Evolutionary conservation across 2,329 filamentous ascomycete species (phyloP), one percentile per base, ranked within the genome.

Genomic region (Fonsecaea pedrosoi): DNA sequence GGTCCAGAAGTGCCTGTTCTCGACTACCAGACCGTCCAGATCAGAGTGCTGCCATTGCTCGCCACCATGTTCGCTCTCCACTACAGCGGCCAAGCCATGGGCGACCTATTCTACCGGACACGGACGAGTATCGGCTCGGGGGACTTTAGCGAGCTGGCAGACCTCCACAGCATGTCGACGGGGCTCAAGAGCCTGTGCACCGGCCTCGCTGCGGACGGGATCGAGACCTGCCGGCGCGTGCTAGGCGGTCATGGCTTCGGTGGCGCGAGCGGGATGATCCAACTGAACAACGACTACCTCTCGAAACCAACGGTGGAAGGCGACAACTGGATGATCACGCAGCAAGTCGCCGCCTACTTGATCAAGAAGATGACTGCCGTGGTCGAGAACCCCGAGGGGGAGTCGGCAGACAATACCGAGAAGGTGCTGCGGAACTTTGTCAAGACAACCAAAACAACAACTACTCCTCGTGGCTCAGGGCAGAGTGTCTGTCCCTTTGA

Each of bases 281-380:
- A 82, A 13, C 90, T 86, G 84, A 92, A 92, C 73, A 84, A 89
- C 32, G 90, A 92, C 76, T 92, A 92, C 75, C 82, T 92, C 1
- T 89, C 90, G 12, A 90, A 86, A 0, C 78, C 82, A 10, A 91
- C 89, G 5, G 90, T 88, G 87, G 90, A 92, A 76, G 90, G 90
- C 53, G 90, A 92, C 79, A 92, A 91, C 81, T 92, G 90, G 80
- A 92, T 92, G 90, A 82, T 92, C 66, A 91, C 89, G 8, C 90
- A 92, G 77, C 90, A 92, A 78, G 89, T 92, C 2, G 89, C 89
- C 2, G 85, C 89, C 66, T 92, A 92, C 35, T 85, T 92, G 54
- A 84, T 92, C 70, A 92, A 92, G 83, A 50, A 54, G n/a, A 12
- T 25, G 18, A 32, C 42, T 0, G 82, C 85, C 1, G 45, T 18